phyloP scores from a whole-genome alignment of 306 rosid species.

The Ormosia semicastrata region DNA sequence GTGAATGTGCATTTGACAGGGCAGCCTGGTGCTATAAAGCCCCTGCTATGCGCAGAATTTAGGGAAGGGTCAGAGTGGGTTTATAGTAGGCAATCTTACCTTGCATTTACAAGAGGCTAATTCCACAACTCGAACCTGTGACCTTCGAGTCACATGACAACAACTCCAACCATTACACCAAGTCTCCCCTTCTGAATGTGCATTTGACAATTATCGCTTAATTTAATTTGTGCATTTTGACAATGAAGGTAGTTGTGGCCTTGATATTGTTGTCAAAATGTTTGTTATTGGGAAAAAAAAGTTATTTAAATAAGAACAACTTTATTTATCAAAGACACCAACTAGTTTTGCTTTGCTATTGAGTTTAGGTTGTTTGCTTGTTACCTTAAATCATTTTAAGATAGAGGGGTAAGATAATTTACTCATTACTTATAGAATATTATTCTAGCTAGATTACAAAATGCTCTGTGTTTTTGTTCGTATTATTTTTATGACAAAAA shows the following conservation, averaged over 20 bases:
- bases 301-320: neutral
- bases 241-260: neutral
- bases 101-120: too few relatives aligned
- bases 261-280: neutral
- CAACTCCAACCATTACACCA: too few relatives aligned
- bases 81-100: too few relatives aligned
- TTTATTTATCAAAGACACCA: neutral
- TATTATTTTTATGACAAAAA: neutral
- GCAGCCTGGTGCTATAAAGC: too few relatives aligned
- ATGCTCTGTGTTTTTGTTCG: neutral
- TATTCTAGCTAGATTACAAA: neutral
- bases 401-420: conserved; percentile 86
- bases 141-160: too few relatives aligned
- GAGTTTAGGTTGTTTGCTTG: conserved; percentile 21
- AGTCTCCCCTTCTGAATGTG: neutral
- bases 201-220: neutral
- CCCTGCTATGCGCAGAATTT: too few relatives aligned
- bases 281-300: neutral
- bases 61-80: too few relatives aligned
- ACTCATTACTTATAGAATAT: neutral
- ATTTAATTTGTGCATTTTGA: conserved; percentile 10
- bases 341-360: neutral
- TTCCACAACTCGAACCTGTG: too few relatives aligned
- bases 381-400: conserved; percentile 65
- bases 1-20: too few relatives aligned